These are phyloP conservation scores for Diaporthe humulicola DNA, from an alignment of 2,329 filamentous ascomycete species.

Conservation along the genomic window DNA sequence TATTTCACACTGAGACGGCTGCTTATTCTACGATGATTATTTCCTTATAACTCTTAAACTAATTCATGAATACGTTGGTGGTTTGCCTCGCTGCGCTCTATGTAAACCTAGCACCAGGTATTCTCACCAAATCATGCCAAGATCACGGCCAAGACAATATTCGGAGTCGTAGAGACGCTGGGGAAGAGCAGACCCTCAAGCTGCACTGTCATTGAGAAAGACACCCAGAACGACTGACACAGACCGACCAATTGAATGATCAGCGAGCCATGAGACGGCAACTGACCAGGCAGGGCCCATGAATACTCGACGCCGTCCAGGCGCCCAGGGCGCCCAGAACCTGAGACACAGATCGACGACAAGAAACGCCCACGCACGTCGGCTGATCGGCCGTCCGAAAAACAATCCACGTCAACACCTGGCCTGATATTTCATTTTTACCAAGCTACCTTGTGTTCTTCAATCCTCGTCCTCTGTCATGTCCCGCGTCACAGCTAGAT, in stretches of 20 bases:
- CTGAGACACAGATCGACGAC: conserved; percentile 20
- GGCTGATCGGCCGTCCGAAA: conserved; percentile 37
- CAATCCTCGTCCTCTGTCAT: neutral
- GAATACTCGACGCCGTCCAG: conserved; percentile 10
- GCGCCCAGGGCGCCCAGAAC: neutral
- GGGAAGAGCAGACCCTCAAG: no score
- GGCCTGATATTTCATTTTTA: neutral
- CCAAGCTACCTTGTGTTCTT: neutral
- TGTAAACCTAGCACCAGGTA: neutral
- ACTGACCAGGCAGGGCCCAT: conserved; percentile 7
- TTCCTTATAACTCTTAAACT: conserved; percentile 30
- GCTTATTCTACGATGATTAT: conserved; percentile 35
- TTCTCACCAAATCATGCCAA: neutral
- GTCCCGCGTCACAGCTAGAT: neutral
- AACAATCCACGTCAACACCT: conserved; percentile 16
- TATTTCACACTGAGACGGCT: conserved; percentile 28
- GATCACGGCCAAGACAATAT: neutral
- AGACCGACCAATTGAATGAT: conserved; percentile 16
- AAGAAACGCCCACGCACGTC: conserved; percentile 30
- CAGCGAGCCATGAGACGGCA: conserved; percentile 26
- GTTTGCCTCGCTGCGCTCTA: neutral
- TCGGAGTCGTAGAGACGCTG: neutral
- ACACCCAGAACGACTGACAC: neutral
- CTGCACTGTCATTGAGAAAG: neutral
- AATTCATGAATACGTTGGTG: conserved; percentile 10